Evolutionary conservation across 768 basidiomycete genomes (phyloP), one percentile per base, ranked within the genome.

Genomic region (Hemileccinum rubropunctum): DNA sequence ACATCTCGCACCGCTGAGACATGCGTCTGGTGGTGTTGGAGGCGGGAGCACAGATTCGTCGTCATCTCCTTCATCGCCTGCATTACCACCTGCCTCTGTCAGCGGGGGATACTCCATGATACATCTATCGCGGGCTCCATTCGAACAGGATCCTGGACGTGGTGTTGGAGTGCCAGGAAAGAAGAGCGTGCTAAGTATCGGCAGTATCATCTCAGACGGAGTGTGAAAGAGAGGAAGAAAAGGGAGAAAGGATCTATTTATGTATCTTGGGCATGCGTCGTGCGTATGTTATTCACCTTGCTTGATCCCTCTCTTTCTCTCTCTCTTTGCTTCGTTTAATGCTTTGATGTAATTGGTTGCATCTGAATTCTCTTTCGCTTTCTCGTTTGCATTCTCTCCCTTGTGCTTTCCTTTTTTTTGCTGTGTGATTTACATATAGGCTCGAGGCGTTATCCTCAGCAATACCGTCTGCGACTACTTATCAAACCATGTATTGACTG

Each of bases 161-260:
- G 51, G 59, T 0, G 42, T 61, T 8, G 58, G 56, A 1, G 46
- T 49, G 1, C 50, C 42, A 0, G 65, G 74, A 34, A 86, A 84
- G 75, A 86, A 81, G 69, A 86, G 83, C 57, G 78, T 76, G 47
- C 60, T 86, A 69, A 84, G 82, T 57, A 86, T 86, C 54, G 82
- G 82, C 47, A 84, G 81, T 58, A 86, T 86, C 48, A 84, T 86
- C 48, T 83, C 81, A 34, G 82, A 81, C 1, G 59, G 64, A 2
- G 64, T 40, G 44, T 65, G 40, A 51, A 21, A 18, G 9, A 13
- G 8, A 14, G n/a, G 26, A 35, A 35, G 5, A 35, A 15, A 35
- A 9, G 23, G 2, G 21, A 23, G 20, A 10, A 14, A 18, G 23
- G 10, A 7, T 32, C n/a, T 38, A n/a, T 42, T 20, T 46, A 45